phyloP scores from a whole-genome alignment of 805 yeast species.

The Pichia eremophila region DNA sequence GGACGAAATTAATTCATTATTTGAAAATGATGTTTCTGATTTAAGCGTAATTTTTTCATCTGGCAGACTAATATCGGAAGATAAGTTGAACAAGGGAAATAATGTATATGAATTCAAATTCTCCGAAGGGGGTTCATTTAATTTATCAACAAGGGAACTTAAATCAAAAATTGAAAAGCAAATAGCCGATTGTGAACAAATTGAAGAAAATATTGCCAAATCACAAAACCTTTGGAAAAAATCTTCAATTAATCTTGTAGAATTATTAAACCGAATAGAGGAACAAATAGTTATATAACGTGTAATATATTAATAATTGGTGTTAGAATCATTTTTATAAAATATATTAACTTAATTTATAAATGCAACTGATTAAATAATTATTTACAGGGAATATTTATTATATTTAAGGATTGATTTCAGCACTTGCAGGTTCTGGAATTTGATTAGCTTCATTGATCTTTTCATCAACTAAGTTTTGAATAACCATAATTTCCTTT shows the following conservation, averaged over 20 bases:
- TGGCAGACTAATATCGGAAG: conserved; percentile 15
- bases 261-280: conserved; percentile 1
- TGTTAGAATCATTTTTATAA: too few relatives aligned
- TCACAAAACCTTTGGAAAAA: conserved; percentile 20
- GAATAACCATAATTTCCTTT: conserved; percentile 28
- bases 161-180: conserved; percentile 15
- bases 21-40: conserved; percentile 20
- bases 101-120: conserved; percentile 19
- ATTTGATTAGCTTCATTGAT: conserved; percentile 16
- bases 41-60: conserved; percentile 14
- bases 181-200: conserved; percentile 18
- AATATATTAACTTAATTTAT: background rate
- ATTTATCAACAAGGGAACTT: conserved; percentile 15
- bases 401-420: background rate
- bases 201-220: conserved; percentile 12
- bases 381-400: conserved; percentile 1
- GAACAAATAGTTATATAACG: conserved; percentile 1
- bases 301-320: background rate
- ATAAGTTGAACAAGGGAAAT: conserved; percentile 9
- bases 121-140: conserved; percentile 13
- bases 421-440: conserved; percentile 4
- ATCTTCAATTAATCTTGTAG: conserved; percentile 10
- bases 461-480: conserved; percentile 27
- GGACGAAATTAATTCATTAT: conserved; percentile 18
- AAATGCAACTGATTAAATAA: background rate